A percentile compares a stretch with the other conserved stretches of the same genome.
phyloP scores from a whole-genome alignment of 1,139 yeast genomes.

The Casaregolazyma lundiana region DNA sequence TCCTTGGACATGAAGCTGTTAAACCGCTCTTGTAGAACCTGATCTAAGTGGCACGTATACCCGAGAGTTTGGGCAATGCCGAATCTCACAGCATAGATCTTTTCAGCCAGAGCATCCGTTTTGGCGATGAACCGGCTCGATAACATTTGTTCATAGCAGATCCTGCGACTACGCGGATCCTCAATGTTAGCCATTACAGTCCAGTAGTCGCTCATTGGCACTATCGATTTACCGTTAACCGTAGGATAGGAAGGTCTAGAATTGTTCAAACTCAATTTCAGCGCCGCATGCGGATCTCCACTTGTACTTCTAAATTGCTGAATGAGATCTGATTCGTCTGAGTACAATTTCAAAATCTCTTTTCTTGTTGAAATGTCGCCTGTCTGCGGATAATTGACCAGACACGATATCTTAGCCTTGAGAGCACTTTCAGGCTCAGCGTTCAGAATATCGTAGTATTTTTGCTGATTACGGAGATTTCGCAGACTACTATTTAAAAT shows the following conservation, averaged over 20 bases:
- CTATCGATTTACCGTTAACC: not conserved
- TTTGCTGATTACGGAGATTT: not conserved
- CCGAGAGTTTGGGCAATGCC: constrained; percentile 1
- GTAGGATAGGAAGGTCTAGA: not conserved
- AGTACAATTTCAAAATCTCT: not conserved
- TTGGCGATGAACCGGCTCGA: not conserved
- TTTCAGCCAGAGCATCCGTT: constrained; percentile 1
- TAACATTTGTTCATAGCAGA: constrained; percentile 9
- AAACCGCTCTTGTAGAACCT: not conserved
- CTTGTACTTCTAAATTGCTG: not conserved
- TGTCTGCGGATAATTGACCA: constrained; percentile 2
- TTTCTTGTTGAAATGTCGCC: not conserved
- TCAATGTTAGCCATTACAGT: constrained; percentile 5
- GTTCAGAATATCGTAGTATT: not conserved
- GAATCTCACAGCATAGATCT: constrained; percentile 2
- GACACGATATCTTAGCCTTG: not conserved
- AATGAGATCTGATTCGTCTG: not conserved
- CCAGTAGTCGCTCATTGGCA: constrained; percentile 3
- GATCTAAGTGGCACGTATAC: not conserved
- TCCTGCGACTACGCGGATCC: not conserved
- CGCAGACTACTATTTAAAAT: not conserved
- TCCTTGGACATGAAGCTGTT: not conserved
- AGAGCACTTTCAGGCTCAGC: not conserved
- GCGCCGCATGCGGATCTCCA: not conserved
- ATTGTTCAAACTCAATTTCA: not conserved